These are phyloP conservation scores for Amylocarpus encephaloides DNA, from an alignment of 2,329 filamentous ascomycete species.

Conservation along the genomic window DNA sequence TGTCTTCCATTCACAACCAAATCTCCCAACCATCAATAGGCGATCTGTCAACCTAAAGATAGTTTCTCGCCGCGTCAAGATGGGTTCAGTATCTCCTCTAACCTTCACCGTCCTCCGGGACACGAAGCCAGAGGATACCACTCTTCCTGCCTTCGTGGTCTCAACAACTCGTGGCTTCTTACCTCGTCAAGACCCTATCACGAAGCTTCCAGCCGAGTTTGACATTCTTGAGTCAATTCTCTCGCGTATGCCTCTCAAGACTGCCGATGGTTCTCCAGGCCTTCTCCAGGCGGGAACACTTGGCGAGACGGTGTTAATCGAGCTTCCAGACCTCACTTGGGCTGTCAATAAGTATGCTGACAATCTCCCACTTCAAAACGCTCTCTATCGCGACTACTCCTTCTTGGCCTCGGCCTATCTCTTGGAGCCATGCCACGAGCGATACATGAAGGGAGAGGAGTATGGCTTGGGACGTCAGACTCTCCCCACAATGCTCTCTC, in stretches of 20 bases:
- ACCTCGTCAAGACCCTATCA: slow-evolving; percentile 57
- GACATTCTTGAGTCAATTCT: slow-evolving; percentile 65
- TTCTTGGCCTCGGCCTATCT: slow-evolving; percentile 87
- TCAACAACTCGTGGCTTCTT: slow-evolving; percentile 70
- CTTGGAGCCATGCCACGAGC: slow-evolving; percentile 83
- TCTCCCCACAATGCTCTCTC: slow-evolving; percentile 68
- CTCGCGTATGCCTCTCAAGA: slow-evolving; percentile 73
- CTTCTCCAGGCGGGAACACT: slow-evolving; percentile 69
- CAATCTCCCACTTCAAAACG: slow-evolving; percentile 75
- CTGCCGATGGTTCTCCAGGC: slow-evolving; percentile 64
- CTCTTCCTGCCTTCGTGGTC: slow-evolving; percentile 71
- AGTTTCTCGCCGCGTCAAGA: slow-evolving; percentile 13
- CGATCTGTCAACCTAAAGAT: not conserved
- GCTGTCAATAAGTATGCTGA: slow-evolving; percentile 65
- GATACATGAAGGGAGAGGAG: slow-evolving; percentile 59
- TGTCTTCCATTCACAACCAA: slow-evolving; percentile 14
- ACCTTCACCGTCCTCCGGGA: slow-evolving; percentile 58
- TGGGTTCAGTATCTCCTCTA: slow-evolving; percentile 27
- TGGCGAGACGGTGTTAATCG: slow-evolving; percentile 65
- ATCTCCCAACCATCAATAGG: not conserved
- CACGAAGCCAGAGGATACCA: slow-evolving; percentile 53
- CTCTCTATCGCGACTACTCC: slow-evolving; percentile 84
- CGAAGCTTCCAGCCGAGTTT: slow-evolving; percentile 66
- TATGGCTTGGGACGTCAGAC: slow-evolving; percentile 74
- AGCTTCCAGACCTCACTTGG: slow-evolving; percentile 69